These are phyloP conservation scores for Phalaenopsis equestris DNA, from an alignment of 106 monocot genomes.

Conservation along the genomic window DNA sequence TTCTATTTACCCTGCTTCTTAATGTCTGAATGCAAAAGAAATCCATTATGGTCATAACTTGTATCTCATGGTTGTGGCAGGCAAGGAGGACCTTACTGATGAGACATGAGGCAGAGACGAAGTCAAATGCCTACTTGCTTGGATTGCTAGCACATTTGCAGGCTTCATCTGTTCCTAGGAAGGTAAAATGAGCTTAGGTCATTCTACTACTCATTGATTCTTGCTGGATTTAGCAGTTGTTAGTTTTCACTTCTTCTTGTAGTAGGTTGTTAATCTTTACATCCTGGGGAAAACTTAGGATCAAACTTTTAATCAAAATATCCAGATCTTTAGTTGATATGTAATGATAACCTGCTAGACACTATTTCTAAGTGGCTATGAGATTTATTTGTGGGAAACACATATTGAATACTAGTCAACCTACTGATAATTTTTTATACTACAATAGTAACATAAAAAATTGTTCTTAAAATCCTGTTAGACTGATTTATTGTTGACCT, in stretches of 20 bases:
- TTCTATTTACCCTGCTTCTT: not conserved
- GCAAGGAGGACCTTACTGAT: constrained; percentile 93
- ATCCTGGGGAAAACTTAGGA: not conserved
- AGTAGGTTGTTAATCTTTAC: not conserved
- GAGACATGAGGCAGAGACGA: constrained; percentile 88
- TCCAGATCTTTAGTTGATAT: not conserved
- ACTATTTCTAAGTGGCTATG: not conserved
- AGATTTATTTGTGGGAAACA: not conserved
- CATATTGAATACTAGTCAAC: not conserved
- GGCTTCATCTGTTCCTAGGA: constrained; percentile 64
- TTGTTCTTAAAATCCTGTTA: not conserved
- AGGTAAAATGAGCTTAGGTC: constrained; percentile 36
- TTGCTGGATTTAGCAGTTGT: not conserved
- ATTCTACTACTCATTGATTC: not conserved
- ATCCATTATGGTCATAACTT: not conserved
- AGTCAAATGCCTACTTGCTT: constrained; percentile 93
- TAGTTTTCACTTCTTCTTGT: not conserved
- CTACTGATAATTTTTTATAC: not conserved
- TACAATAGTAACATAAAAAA: not conserved
- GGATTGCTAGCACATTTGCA: constrained; percentile 86
- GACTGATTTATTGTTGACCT: too few relatives aligned
- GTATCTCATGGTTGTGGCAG: constrained; percentile 24
- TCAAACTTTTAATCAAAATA: not conserved
- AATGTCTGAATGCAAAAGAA: not conserved
- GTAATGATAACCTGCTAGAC: not conserved